A percentile compares a stretch with the other conserved stretches of the same genome.
These are phyloP conservation scores for Jamesozyma piceae DNA, from an alignment of 805 yeast species.

Conservation along the genomic window DNA sequence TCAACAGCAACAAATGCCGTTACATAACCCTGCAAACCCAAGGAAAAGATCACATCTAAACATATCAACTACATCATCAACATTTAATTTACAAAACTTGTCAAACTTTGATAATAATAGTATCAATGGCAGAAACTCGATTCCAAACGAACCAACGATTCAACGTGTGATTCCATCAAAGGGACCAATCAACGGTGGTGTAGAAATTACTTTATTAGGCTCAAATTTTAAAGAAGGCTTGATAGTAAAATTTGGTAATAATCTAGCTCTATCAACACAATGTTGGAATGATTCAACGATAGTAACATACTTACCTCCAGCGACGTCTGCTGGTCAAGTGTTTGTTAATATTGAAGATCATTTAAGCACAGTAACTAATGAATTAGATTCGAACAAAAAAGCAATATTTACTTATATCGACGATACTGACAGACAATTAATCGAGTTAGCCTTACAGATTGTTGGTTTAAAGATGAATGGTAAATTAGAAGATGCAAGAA, in stretches of 20 bases:
- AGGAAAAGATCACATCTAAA: constrained; percentile 5
- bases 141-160: constrained; percentile 41
- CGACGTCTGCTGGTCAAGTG: constrained; percentile 83
- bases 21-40: not conserved
- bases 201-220: constrained; percentile 87
- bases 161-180: constrained; percentile 89
- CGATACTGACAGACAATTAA: constrained; percentile 89
- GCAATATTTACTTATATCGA: constrained; percentile 80
- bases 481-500: constrained; percentile 85
- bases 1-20: not conserved
- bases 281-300: constrained; percentile 95
- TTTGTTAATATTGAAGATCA: constrained; percentile 66
- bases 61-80: not conserved
- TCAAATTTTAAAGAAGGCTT: constrained; percentile 77
- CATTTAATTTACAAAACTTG: not conserved
- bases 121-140: not conserved
- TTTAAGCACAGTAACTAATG: constrained; percentile 2
- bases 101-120: not conserved
- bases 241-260: constrained; percentile 77
- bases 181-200: constrained; percentile 94
- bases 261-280: constrained; percentile 72
- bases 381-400: constrained; percentile 22
- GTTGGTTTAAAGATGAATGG: constrained; percentile 97
- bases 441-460: constrained; percentile 90
- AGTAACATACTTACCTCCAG: constrained; percentile 89